phyloP scores from a whole-genome alignment of 805 yeast genomes.

The Nakazawaea ambrosiae region DNA sequence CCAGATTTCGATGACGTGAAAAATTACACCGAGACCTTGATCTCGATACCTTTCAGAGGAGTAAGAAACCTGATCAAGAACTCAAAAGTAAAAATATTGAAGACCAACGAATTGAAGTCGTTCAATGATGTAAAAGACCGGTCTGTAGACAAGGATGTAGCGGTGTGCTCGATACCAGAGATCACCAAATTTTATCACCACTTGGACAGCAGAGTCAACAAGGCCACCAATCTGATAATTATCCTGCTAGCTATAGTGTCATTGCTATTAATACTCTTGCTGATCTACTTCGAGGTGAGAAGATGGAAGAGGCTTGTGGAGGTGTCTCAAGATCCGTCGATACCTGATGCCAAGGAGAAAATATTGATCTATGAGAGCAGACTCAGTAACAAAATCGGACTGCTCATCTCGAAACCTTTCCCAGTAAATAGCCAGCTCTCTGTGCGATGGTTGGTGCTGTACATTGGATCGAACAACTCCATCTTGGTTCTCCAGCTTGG shows the following conservation, averaged over 20 bases:
- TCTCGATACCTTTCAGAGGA: conserved; percentile 53
- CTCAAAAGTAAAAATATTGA: conserved; percentile 10
- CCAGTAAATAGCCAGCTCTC: conserved; percentile 9
- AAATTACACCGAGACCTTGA: conserved; percentile 45
- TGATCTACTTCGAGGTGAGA: conserved; percentile 35
- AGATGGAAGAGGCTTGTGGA: conserved; percentile 40
- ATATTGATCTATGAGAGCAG: conserved; percentile 18
- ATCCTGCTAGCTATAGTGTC: conserved; percentile 32
- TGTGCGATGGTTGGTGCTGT: conserved; percentile 38
- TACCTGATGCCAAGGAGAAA: background rate
- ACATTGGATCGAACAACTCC: conserved; percentile 48
- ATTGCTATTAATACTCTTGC: conserved; percentile 32
- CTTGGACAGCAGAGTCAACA: background rate
- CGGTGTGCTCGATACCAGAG: background rate
- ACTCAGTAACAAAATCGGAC: conserved; percentile 14
- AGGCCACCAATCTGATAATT: background rate
- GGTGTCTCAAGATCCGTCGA: conserved; percentile 20
- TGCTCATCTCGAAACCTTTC: conserved; percentile 12
- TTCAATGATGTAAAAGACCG: too few relatives aligned
- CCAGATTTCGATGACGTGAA: conserved; percentile 65
- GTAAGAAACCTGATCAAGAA: background rate
- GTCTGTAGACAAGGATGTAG: too few relatives aligned
- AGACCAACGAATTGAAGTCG: background rate
- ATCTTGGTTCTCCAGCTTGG: conserved; percentile 45
- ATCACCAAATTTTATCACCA: conserved; percentile 4